phyloP scores from a whole-genome alignment of 306 rosid genomes.

The Dalbergia cultrata region DNA sequence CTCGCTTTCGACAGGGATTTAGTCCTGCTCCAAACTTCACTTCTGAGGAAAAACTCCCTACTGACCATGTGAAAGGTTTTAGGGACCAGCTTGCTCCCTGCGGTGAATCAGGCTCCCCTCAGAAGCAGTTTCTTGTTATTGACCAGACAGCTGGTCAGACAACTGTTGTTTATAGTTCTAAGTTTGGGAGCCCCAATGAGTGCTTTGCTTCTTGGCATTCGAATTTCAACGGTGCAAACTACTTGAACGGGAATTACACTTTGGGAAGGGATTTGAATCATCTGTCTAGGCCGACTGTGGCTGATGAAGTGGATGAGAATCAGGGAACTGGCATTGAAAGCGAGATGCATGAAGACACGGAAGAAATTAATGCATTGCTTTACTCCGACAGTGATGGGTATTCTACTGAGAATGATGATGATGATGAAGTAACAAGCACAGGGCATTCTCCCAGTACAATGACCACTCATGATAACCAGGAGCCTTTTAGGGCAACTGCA shows the following conservation, averaged over 20 bases:
- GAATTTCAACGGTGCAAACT: conserved; percentile 42
- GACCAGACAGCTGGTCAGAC: conserved; percentile 72
- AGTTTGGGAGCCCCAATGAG: conserved; percentile 61
- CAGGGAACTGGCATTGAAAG: conserved; percentile 57
- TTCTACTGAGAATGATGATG: conserved; percentile 47
- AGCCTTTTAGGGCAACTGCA: conserved; percentile 24
- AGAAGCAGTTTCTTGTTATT: conserved; percentile 66
- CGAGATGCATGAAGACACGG: conserved; percentile 92
- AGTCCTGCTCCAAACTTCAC: conserved; percentile 46
- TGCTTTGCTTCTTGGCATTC: conserved; percentile 64
- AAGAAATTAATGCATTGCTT: conserved; percentile 88
- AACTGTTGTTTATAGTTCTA: conserved; percentile 62
- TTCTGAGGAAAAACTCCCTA: conserved; percentile 47
- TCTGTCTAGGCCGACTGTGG: conserved; percentile 48
- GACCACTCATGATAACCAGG: conserved; percentile 57
- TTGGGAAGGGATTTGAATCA: conserved; percentile 43
- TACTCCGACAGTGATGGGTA: conserved; percentile 71
- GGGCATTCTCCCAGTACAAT: conserved; percentile 85
- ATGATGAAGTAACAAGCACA: conserved; percentile 90
- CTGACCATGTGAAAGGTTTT: conserved; percentile 37
- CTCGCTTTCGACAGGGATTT: conserved; percentile 55
- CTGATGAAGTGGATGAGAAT: conserved; percentile 51
- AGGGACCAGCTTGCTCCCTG: conserved; percentile 46
- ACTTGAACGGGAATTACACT: conserved; percentile 48
- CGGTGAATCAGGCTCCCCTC: conserved; percentile 48